These are phyloP conservation scores for Poa pratensis DNA, from an alignment of 176 grass and related monocot species.

Conservation along the genomic window DNA sequence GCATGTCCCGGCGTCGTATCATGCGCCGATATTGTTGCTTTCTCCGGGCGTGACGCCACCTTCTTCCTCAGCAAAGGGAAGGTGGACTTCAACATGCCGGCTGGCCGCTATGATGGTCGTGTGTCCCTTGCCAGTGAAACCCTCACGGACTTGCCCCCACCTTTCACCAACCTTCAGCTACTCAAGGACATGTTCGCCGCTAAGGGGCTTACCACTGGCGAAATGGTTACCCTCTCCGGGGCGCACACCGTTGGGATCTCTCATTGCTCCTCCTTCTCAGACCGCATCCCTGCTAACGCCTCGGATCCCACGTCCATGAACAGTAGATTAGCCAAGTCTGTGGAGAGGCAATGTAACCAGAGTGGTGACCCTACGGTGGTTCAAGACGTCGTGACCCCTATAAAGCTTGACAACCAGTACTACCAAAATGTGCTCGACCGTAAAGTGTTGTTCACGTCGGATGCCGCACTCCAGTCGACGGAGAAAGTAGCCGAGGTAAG, in stretches of 20 bases:
- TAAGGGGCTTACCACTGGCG: slow-evolving; percentile 41
- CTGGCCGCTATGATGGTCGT: slow-evolving; percentile 51
- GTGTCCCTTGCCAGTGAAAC: not conserved
- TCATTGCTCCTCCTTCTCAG: slow-evolving; percentile 50
- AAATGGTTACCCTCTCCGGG: slow-evolving; percentile 57
- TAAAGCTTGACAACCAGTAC: slow-evolving; percentile 45
- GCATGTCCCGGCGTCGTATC: slow-evolving; percentile 40
- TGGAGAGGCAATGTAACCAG: not conserved
- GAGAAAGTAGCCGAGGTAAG: slow-evolving; percentile 19
- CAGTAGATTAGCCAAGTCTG: not conserved
- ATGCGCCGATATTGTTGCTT: slow-evolving; percentile 59
- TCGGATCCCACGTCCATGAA: not conserved
- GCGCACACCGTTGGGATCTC: slow-evolving; percentile 50
- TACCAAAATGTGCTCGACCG: slow-evolving; percentile 50
- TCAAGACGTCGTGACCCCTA: slow-evolving; percentile 47
- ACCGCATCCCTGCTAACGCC: slow-evolving; percentile 1
- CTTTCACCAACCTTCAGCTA: not conserved
- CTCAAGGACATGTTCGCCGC: slow-evolving; percentile 1
- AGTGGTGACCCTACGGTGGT: slow-evolving; percentile 40
- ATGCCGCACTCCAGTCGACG: slow-evolving; percentile 40
- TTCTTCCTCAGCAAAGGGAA: slow-evolving; percentile 23
- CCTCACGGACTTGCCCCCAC: not conserved
- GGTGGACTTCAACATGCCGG: slow-evolving; percentile 36
- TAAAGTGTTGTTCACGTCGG: slow-evolving; percentile 50
- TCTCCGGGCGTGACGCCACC: slow-evolving; percentile 51